Evolutionary conservation across 2,329 filamentous ascomycete genomes (phyloP).

Genomic region (Macrophomina phaseolina): DNA sequence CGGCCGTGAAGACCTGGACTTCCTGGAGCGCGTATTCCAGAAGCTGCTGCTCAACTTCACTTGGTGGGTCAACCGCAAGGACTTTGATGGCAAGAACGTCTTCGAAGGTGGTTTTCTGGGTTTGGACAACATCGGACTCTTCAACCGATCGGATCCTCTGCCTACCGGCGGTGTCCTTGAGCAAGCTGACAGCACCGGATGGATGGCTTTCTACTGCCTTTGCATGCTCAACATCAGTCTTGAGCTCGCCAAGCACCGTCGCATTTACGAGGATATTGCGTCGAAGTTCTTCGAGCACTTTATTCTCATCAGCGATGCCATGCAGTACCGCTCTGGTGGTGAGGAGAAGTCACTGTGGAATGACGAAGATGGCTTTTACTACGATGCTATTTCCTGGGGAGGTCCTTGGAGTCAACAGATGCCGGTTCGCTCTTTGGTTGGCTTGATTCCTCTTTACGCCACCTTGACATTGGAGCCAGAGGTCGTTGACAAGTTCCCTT

Average conservation of each 20-base stretch:
- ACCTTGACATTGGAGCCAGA: conserved; percentile 92
- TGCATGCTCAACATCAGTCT: conserved; percentile 97
- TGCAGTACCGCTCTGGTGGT: conserved; percentile 74
- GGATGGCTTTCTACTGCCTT: conserved; percentile 98
- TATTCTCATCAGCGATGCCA: conserved; percentile 95
- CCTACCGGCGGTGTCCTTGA: conserved; percentile 93
- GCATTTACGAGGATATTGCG: conserved; percentile 94
- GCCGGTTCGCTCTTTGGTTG: conserved; percentile 88
- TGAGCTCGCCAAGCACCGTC: conserved; percentile 91
- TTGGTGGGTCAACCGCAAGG: conserved; percentile 99
- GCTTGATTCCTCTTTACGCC: conserved; percentile 90
- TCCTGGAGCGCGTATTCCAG: conserved; percentile 94
- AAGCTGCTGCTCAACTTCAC: conserved; percentile 96
- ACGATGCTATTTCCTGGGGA: conserved; percentile 96
- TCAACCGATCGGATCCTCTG: conserved; percentile 94
- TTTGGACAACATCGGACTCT: conserved; percentile 94
- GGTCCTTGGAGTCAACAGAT: conserved; percentile 92
- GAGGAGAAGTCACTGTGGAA: conserved; percentile 91
- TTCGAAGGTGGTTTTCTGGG: conserved; percentile 97
- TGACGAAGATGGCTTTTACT: conserved; percentile 96
- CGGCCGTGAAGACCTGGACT: conserved; percentile 91
- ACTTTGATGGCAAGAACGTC: conserved; percentile 91
- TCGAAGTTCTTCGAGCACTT: conserved; percentile 99
- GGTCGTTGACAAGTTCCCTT: conserved; percentile 86
- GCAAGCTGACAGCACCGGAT: conserved; percentile 96